Base-by-base conservation (phyloP, 495 filamentous ascomycete species). In the Xylaria scruposa region DNA sequence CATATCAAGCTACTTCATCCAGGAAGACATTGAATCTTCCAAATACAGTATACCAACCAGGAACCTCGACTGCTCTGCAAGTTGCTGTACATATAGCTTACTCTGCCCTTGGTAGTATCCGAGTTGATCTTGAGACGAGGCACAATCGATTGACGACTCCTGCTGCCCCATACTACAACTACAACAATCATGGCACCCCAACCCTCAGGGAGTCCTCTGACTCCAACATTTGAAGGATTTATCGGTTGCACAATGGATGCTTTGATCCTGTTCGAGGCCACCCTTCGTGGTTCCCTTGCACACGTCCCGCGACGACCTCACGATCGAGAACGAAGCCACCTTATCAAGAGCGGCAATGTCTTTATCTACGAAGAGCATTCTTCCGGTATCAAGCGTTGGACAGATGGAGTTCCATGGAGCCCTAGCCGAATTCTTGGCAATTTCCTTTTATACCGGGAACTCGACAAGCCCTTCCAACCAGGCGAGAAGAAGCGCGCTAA, bases 331-430 rank as follows among this genome's bases (percentile, higher is more conserved):
- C 89, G 94, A 46, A 81, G 83, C 10, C 78, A 85, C 19, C 84
- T 95, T 51, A 95, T 97, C 75, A 87, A 85, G 70, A 97, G 93
- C 76, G 95, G 95, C 29, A 91, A 91, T 67, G 88, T 97, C 13
- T 95, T 97, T 79, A 92, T 97, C 73, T 97, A 97, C 81, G 93
- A 96, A 77, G 93, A 97, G 77, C 89, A 92, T 68, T 90, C 92
- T 0, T 95, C 94, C 1, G 93, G 92, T 2, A 97, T 97, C 81
- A 97, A 95, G 82, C 88, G 95, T 51, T 97, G 95, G 95, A 97
- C 95, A 0, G 95, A 98, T 78, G 94, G 94, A 3, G 87, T 93
- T 15, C 89, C 89, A 21, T 97, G 95, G 95, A 95, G 92, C 75
- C 94, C 95, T 0, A 97, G 94, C 78, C 90, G 95, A 19, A 95